Conservation (phyloP, 257 asterid genomes). For the Scutellaria galericulata region DNA sequence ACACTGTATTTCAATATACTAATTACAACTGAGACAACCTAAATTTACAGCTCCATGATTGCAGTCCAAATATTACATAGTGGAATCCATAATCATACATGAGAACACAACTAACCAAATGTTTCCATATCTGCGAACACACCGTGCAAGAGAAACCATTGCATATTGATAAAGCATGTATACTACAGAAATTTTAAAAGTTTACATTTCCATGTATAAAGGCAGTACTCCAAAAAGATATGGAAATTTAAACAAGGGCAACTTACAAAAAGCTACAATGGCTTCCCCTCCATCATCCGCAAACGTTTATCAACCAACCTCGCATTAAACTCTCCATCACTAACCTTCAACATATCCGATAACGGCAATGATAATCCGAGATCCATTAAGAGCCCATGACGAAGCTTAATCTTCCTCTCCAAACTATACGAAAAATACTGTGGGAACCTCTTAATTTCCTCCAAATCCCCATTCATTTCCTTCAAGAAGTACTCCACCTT, state of each 20-base stretch:
- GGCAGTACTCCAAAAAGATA: constrained; percentile 5
- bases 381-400: constrained; percentile 64
- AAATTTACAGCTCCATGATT: no score
- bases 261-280: constrained; percentile 45
- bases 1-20: no score
- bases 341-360: constrained; percentile 75
- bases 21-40: no score
- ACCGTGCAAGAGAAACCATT: not conserved
- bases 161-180: constrained; percentile 9
- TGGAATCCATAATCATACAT: not conserved
- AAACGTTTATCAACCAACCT: constrained; percentile 61
- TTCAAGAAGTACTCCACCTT: constrained; percentile 68
- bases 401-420: constrained; percentile 76
- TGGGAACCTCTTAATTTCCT: constrained; percentile 80
- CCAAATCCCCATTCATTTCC: constrained; percentile 75
- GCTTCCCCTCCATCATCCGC: constrained; percentile 45
- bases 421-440: constrained; percentile 83
- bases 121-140: not conserved
- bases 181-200: not conserved
- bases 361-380: constrained; percentile 56
- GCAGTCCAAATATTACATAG: not conserved
- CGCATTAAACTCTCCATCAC: constrained; percentile 74
- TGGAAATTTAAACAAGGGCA: constrained; percentile 19
- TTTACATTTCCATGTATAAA: constrained; percentile 21
- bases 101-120: not conserved